Conservation (phyloP, 768 basidiomycete species). For the Exidia glandulosa region DNA sequence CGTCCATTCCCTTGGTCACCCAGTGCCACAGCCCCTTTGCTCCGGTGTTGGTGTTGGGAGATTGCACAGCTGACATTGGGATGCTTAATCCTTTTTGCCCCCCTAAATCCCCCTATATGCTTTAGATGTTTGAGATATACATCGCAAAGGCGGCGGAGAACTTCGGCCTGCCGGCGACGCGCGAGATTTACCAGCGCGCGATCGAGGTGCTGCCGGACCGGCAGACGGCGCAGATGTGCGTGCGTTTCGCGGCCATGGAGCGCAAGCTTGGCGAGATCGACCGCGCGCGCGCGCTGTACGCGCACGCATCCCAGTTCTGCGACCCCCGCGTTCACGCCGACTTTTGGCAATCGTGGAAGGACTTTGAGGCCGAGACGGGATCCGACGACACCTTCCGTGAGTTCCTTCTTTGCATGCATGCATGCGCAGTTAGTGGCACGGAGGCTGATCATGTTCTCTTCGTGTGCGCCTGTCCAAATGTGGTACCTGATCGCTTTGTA, state of each 20-base stretch:
- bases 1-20: constrained; percentile 11
- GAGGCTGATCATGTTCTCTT: background rate
- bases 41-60: background rate
- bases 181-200: constrained; percentile 92
- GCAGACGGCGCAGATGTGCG: constrained; percentile 95
- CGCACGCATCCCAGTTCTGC: constrained; percentile 97
- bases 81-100: constrained; percentile 1
- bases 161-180: constrained; percentile 91
- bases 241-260: constrained; percentile 90
- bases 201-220: constrained; percentile 86
- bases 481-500: background rate
- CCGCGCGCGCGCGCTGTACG: constrained; percentile 90
- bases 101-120: no score
- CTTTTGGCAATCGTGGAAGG: constrained; percentile 97
- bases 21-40: background rate
- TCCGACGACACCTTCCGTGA: constrained; percentile 92
- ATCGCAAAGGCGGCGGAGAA: constrained; percentile 94
- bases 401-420: constrained; percentile 13
- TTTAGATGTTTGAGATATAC: constrained; percentile 90
- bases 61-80: background rate
- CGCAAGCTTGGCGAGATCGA: constrained; percentile 99
- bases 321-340: constrained; percentile 84
- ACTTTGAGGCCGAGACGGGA: constrained; percentile 96
- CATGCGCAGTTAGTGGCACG: background rate
- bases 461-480: background rate